Conservation (phyloP, 129 eudicot species). For the Artemisia annua region DNA sequence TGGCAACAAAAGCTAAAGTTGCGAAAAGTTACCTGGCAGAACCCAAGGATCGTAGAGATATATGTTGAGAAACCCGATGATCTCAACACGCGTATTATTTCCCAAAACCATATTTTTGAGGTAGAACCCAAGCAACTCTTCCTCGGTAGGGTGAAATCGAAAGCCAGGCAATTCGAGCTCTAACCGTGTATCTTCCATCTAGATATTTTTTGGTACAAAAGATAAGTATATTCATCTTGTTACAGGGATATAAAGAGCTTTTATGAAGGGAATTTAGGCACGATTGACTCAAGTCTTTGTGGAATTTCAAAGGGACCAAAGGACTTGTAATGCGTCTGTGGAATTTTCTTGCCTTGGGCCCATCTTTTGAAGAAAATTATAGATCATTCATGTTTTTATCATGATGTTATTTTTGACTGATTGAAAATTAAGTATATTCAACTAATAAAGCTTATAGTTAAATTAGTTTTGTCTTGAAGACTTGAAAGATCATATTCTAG, state of each 20-base stretch:
- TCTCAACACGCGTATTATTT: slow-evolving; percentile 41
- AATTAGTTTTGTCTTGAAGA: no score
- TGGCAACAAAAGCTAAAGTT: not conserved
- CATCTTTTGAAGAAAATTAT: slow-evolving; percentile 5
- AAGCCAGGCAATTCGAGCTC: slow-evolving; percentile 68
- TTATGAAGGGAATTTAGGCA: not conserved
- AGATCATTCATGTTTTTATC: not conserved
- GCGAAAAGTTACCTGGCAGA: slow-evolving; percentile 57
- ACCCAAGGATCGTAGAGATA: slow-evolving; percentile 72
- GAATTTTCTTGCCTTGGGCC: slow-evolving; percentile 7
- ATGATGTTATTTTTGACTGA: not conserved
- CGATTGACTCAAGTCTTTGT: slow-evolving; percentile 33
- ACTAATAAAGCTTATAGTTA: not conserved
- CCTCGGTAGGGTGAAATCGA: slow-evolving; percentile 86
- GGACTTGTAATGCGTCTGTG: slow-evolving; percentile 18
- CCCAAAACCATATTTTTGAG: slow-evolving; percentile 55
- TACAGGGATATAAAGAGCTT: not conserved
- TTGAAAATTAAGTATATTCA: not conserved
- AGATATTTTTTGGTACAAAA: not conserved
- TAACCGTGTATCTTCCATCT: slow-evolving; percentile 43
- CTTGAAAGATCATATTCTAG: no score
- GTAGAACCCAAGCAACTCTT: slow-evolving; percentile 74
- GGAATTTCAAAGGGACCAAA: slow-evolving; percentile 21
- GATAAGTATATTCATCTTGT: slow-evolving; percentile 1
- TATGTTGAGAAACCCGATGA: slow-evolving; percentile 67